These are phyloP conservation scores for Vitis hybrid DNA, from an alignment of 177 flowering plant genomes.

Conservation along the genomic window DNA sequence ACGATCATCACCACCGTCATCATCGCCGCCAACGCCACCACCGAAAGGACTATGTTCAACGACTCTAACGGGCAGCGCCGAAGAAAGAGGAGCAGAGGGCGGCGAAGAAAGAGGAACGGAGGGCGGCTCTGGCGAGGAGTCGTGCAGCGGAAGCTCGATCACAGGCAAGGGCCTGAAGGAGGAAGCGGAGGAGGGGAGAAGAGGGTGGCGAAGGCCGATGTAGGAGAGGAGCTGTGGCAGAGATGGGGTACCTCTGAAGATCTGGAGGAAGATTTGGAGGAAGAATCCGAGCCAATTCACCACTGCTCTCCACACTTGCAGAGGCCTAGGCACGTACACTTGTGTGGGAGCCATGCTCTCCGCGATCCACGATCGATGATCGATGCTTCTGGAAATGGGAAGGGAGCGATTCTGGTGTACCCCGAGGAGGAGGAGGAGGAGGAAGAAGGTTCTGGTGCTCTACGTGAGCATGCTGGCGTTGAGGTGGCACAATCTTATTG, in stretches of 20 bases:
- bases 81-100: too few relatives aligned
- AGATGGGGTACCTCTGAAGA: constrained; percentile 19
- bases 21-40: not conserved
- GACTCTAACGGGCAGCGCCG: too few relatives aligned
- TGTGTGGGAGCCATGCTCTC: constrained; percentile 11
- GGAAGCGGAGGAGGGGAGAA: constrained; percentile 16
- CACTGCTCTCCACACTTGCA: constrained; percentile 26
- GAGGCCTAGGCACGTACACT: constrained; percentile 11
- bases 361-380: not conserved
- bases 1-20: constrained; percentile 1
- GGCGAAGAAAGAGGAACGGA: not conserved
- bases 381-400: too few relatives aligned
- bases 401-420: too few relatives aligned
- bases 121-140: constrained; percentile 3
- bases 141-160: constrained; percentile 20
- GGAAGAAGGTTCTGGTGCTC: too few relatives aligned
- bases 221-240: constrained; percentile 13
- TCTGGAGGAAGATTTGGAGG: constrained; percentile 21
- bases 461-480: too few relatives aligned
- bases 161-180: constrained; percentile 26
- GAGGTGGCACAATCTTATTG: too few relatives aligned
- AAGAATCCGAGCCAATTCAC: constrained; percentile 25
- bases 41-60: not conserved
- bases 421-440: too few relatives aligned
- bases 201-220: constrained; percentile 11